Base-by-base conservation (phyloP, 2,329 filamentous ascomycete genomes). In the Colletotrichum lupini region DNA sequence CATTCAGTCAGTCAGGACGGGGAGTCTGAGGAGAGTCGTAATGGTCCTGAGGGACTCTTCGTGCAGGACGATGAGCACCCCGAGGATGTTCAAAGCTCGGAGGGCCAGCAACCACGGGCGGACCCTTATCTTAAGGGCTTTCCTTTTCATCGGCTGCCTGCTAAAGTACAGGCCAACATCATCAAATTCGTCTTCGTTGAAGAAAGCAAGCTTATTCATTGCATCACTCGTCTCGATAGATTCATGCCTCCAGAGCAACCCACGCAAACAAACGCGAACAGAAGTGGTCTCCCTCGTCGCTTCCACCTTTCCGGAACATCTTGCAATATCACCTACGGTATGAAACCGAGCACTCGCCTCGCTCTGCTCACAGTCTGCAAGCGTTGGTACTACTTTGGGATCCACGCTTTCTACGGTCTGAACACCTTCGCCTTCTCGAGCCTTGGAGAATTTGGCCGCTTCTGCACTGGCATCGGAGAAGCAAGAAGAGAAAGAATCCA, bases 371-470 rank as follows among this genome's bases (percentile, higher is more conserved):
- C 81, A 0, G 86, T 87, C 0, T 84, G 78, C 64, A 84, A 80
- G 67, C 75, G 78, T 1, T 86, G 85, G 82, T 76, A 81, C 61
- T 84, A 82, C 32, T 75, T 86, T 1, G 85, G 83, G 0, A 76
- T 79, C 2, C 83, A 85, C 70, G 74, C 84, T 2, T 89, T 89
- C 73, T 88, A 88, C 67, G 85, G 86, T 8, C 72, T 79, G 1
- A 89, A 89, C 75, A 85, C 79, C 0, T 88, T 89, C 72, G 84
- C 83, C 0, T 89, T 89, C 75, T 87, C 85, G n/a, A 87, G 84
- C n/a, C 77, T 89, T 0, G 87, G 87, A 58, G 87, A 89, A 77
- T 84, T 86, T 76, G 83, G 83, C 65, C 82, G 85, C 56, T 89
- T 89, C 75, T 82, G 81, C 66, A 76, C 75, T 1, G 83, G 85